Evolutionary conservation across 192 early-diverging fungal species (phyloP).

Genomic region (Funneliformis mosseae): DNA sequence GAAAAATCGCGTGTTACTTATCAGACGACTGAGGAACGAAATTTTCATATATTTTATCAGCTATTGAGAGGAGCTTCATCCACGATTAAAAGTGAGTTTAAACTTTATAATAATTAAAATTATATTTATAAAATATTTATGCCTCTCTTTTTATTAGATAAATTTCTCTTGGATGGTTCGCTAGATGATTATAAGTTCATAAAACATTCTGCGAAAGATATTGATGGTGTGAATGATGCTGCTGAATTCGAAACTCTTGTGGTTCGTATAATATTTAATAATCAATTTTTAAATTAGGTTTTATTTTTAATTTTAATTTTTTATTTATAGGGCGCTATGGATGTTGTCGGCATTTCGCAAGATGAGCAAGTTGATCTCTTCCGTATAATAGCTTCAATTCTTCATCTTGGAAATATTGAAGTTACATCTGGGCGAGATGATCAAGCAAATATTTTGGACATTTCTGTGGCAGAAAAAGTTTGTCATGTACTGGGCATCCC

Average conservation of each 20-base stretch:
- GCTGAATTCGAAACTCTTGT: conserved; percentile 76
- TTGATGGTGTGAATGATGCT: conserved; percentile 92
- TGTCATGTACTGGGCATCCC: conserved; percentile 95
- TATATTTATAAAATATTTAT: conserved; percentile 31
- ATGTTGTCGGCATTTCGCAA: conserved; percentile 74
- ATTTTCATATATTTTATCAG: conserved; percentile 99
- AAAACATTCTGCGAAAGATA: conserved; percentile 80
- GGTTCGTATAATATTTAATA: conserved; percentile 43
- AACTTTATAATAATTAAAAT: background rate
- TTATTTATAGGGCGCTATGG: conserved; percentile 68
- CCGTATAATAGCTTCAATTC: conserved; percentile 79
- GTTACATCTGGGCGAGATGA: conserved; percentile 80
- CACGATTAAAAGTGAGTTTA: conserved; percentile 64
- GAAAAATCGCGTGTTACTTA: conserved; percentile 97
- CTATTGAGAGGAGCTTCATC: conserved; percentile 83
- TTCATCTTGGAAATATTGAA: conserved; percentile 94
- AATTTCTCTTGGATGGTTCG: conserved; percentile 73
- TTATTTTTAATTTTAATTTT: background rate
- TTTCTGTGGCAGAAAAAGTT: conserved; percentile 78
- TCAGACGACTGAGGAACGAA: conserved; percentile 89
- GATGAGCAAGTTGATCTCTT: conserved; percentile 85
- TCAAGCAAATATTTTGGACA: conserved; percentile 81
- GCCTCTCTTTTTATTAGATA: conserved; percentile 42
- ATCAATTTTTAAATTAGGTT: background rate
- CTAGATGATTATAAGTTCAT: conserved; percentile 83